Evolutionary conservation across 2,329 filamentous ascomycete genomes (phyloP), one percentile per base, ranked within the genome.

Genomic region (Septoria linicola): DNA sequence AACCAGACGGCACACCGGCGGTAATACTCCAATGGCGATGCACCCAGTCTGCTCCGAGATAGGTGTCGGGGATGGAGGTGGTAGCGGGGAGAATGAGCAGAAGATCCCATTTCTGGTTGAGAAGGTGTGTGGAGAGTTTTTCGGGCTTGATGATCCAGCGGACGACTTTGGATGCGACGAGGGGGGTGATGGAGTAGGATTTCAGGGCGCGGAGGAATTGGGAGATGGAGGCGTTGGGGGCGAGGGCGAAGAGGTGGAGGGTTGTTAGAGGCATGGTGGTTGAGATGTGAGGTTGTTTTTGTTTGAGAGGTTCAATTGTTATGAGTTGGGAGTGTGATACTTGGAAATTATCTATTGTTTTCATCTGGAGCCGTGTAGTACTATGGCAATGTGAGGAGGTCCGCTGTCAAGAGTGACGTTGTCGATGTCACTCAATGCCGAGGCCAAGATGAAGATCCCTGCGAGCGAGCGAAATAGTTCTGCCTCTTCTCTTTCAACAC

Each of bases 71-170:
- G 11, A 66, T 51, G 8, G n/a, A 63, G 55, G 45, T 45, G 16
- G 37, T 67, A 60, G 5, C 52, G 4, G 62, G 65, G 0, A 76
- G 54, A 55, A 79, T 72, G 51, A 79, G 62, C 14, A 79, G 68
- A n/a, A 79, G 53, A 51, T 78, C 71, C 76, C 76, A 79, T 46
- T 66, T 61, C 25, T 66, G 68, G 41, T 72, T 65, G 11, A 76
- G 69, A 13, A 79, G 68, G 4, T 67, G 59, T 11, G 65, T 62
- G 6, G 75, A 77, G 36, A 75, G 63, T 0, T 59, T 61, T 1
- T 69, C 69, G 1, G 77, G 75, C 14, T 72, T 70, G 49, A 79
- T 74, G 37, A 79, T 76, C 75, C 76, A 79, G 35, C 77, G 68
- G 32, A 76, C 60, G 30, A 74, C 71, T 49, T 66, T 67, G 25